Evolutionary conservation across 176 grass and related monocot species (phyloP), one percentile per base, ranked within the genome.

Genomic region (Musa troglodytarum): DNA sequence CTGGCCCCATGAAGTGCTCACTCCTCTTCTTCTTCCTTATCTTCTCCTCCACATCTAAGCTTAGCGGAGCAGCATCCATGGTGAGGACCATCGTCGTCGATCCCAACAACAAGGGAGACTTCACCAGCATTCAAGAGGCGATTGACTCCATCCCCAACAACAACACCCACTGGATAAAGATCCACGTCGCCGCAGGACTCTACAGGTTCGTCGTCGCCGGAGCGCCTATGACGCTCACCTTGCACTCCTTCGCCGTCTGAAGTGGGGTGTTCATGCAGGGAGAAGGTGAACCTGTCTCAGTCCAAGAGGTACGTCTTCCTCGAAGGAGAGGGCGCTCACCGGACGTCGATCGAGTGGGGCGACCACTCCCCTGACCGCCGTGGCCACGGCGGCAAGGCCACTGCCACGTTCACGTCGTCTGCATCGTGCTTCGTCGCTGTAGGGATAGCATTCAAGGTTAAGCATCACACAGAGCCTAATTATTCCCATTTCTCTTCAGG

Each of bases 121-220:
- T 83, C 80, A 85, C 16, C 23, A 69, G 68, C 21, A 58, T 92
- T 3, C 85, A 86, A 9, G 53, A 34, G 1, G 89, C 89, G 74
- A 63, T 92, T 28, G 53, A 83, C 52, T 78, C 83, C 1, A 65
- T 92, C 2, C 83, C 85, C 1, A 29, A 72, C 13, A 78, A 81
- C 65, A 88, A 88, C 65, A 11, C 1, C 25, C 69, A 69, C 24
- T 92, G 89, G 89, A 79, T 81, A 65, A 75, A 81, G 11, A 13
- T 92, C 67, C 83, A 88, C 13, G 74, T 92, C 63, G 74, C 81
- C 17, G 49, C 83, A 0, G 86, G 89, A 68, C 76, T 85, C 29
- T 88, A 92, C 83, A 68, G 50, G 89, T 91, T 77, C 77, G 54
- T 0, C 51, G 13, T 19, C 53, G 49, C 34, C 34, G 34, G 34